phyloP scores from a whole-genome alignment of 257 asterid species.

The Solanum lycopersicoides region DNA sequence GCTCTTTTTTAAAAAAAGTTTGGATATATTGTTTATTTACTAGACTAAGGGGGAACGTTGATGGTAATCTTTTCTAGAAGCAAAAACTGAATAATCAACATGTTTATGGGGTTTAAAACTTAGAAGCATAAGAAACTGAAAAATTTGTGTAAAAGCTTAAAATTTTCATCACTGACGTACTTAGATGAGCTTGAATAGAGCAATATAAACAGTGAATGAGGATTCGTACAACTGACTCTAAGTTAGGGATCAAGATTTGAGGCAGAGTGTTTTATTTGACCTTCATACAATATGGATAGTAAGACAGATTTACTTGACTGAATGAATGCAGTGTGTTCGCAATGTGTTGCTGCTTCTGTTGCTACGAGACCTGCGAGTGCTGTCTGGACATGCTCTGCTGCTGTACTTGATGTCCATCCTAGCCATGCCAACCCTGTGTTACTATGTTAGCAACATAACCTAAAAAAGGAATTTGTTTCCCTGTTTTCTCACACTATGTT shows the following conservation, averaged over 20 bases:
- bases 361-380: constrained; percentile 31
- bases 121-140: neutral
- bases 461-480: neutral
- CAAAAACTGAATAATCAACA: neutral
- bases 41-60: neutral
- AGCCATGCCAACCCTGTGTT: neutral
- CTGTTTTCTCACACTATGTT: neutral
- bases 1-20: neutral
- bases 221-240: neutral
- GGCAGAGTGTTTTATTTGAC: neutral
- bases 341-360: constrained; percentile 27
- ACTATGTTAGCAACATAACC: neutral
- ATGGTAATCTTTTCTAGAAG: neutral
- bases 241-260: neutral
- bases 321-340: constrained; percentile 14
- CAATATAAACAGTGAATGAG: neutral
- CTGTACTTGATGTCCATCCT: constrained; percentile 1
- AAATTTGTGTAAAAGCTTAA: neutral
- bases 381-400: constrained; percentile 22
- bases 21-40: neutral
- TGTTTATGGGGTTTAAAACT: neutral
- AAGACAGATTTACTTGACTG: neutral
- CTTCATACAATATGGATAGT: neutral
- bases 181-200: neutral
- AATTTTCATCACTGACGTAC: neutral